Evolutionary conservation across 352 stramenopile species (phyloP), one percentile per base, ranked within the genome.

Genomic region (Pythium aristosporum): DNA sequence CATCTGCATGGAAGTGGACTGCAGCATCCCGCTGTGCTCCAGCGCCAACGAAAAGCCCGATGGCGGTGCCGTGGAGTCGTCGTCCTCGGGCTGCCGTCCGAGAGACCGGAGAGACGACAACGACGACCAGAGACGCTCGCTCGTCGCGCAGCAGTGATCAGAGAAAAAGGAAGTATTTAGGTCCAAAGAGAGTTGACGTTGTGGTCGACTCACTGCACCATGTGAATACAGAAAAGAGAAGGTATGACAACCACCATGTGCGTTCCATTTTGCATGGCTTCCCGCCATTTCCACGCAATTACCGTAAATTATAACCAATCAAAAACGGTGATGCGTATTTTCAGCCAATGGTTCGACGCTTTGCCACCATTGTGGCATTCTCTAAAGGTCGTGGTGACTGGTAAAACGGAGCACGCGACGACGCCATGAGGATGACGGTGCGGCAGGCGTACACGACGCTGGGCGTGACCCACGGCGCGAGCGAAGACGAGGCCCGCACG

Each of bases 401-500:
- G 37, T 42, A 16, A 16, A 16, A 42, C 39, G 1, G 2, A 46
- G 7, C 39, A 30, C 0, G 25, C 25, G 25, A 30, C 25, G 25
- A 30, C 25, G 25, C 25, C 25, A 61, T 72, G 66, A 68, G 61
- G 54, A 67, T 72, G 53, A 67, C 74, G 20, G 64, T 87, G 51
- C 65, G 77, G 51, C 71, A 85, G 44, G 77, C 80, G 25, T 80
- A 69, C 69, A 57, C 23, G 16, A 72, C 69, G 41, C 68, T 91
- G n/a, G 79, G 75, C 6, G 68, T 89, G 44, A 16, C 58, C 6
- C 57, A 69, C 30, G 71, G 76, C 44, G 78, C 80, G 16, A 69
- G 63, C 10, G 52, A 75, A 6, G 75, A 87, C 10, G 57, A 86
- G 41, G 76, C 85, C 39, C 81, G 80, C n/a, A 68, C 76, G 21